Conservation (phyloP, 2,329 filamentous ascomycete species). For the Verticillium longisporum region DNA sequence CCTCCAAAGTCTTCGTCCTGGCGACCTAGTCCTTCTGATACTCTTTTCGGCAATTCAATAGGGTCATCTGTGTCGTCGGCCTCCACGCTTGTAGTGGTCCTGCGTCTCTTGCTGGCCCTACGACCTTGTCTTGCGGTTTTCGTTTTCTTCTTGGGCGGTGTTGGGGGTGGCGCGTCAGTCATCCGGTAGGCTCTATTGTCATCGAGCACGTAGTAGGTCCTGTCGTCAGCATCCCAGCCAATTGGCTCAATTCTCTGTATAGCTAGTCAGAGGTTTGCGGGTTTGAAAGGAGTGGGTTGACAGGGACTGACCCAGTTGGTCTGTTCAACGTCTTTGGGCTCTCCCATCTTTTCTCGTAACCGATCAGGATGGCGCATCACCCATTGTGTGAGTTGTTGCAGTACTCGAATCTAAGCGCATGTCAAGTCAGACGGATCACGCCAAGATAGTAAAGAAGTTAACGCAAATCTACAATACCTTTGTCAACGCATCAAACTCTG, state of each 20-base stretch:
- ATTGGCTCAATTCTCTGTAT: conserved; percentile 67
- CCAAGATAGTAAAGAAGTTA: too few species aligned
- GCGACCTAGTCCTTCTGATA: background rate
- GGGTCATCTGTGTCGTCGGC: conserved; percentile 25
- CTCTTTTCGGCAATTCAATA: background rate
- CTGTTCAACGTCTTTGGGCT: conserved; percentile 75
- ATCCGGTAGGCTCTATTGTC: conserved; percentile 89
- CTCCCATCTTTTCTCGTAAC: conserved; percentile 78
- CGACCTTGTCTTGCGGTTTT: conserved; percentile 54
- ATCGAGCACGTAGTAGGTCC: conserved; percentile 83
- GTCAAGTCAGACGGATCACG: too few species aligned
- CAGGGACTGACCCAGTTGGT: conserved; percentile 64
- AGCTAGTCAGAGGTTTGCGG: conserved; percentile 13
- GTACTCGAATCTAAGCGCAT: conserved; percentile 53
- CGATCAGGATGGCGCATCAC: conserved; percentile 81
- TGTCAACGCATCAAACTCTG: conserved; percentile 73
- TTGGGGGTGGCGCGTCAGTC: conserved; percentile 62
- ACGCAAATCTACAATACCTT: conserved; percentile 46
- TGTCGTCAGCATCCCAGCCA: conserved; percentile 84
- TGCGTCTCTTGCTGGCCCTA: conserved; percentile 67
- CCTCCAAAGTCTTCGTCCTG: conserved; percentile 63
- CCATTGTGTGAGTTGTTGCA: conserved; percentile 88
- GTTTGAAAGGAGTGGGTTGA: background rate
- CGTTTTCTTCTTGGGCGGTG: conserved; percentile 60
- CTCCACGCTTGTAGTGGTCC: conserved; percentile 39